These are phyloP conservation scores for Globisporangium carolinianum DNA, from an alignment of 352 stramenopile species.

Conservation along the genomic window DNA sequence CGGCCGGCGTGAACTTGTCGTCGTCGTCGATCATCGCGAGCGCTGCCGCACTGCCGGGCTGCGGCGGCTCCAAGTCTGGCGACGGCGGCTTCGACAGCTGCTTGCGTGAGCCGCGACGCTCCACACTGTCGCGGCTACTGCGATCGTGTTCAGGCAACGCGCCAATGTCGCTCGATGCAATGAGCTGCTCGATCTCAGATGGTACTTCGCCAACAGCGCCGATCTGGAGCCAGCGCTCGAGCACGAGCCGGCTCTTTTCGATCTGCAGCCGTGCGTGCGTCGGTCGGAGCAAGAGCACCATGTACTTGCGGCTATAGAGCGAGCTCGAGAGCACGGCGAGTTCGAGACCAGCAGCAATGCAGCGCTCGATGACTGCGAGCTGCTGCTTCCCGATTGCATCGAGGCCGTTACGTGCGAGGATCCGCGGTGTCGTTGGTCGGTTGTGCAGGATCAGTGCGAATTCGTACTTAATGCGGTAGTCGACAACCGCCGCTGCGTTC, in stretches of 20 bases:
- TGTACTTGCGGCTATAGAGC: conserved; percentile 76
- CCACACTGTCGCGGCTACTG: background rate
- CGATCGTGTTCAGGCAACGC: conserved; percentile 12
- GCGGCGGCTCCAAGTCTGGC: background rate
- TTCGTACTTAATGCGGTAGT: conserved; percentile 78
- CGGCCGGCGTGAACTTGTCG: conserved; percentile 73
- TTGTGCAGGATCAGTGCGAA: conserved; percentile 82
- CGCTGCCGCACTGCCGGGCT: background rate
- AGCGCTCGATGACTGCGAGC: conserved; percentile 67
- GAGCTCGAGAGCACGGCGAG: conserved; percentile 76
- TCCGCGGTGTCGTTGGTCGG: conserved; percentile 67
- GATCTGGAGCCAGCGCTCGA: conserved; percentile 84
- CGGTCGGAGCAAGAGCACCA: conserved; percentile 63
- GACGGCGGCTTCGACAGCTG: background rate
- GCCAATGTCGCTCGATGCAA: conserved; percentile 68
- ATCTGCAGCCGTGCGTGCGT: conserved; percentile 60
- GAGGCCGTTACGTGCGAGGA: conserved; percentile 65
- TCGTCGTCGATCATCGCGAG: conserved; percentile 36
- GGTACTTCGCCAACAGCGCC: conserved; percentile 79
- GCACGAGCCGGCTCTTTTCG: conserved; percentile 70
- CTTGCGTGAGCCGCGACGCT: background rate
- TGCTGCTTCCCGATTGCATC: conserved; percentile 69
- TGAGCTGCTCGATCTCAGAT: conserved; percentile 82
- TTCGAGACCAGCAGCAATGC: conserved; percentile 66
- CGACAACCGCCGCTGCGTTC: conserved; percentile 16